phyloP scores from a whole-genome alignment of 164 flowering plant species.

The Warburgia ugandensis region DNA sequence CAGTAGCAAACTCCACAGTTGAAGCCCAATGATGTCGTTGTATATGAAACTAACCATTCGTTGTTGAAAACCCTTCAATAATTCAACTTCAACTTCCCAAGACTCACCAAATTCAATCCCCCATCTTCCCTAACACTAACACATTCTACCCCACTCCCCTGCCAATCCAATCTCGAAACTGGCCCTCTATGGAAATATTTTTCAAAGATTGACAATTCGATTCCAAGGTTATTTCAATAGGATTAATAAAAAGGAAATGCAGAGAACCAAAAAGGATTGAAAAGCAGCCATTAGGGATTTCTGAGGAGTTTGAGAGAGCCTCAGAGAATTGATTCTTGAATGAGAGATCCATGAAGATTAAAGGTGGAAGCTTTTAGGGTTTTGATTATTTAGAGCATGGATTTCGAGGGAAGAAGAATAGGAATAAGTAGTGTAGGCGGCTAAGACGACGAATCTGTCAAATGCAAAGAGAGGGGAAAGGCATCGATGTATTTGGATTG shows the following conservation, averaged over 20 bases:
- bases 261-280: constrained; percentile 54
- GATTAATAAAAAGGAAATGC: constrained; percentile 32
- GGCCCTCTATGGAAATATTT: constrained; percentile 43
- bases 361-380: constrained; percentile 14
- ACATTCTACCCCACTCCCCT: constrained; percentile 44
- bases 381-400: constrained; percentile 24
- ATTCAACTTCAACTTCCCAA: constrained; percentile 27
- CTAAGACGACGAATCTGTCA: constrained; percentile 34
- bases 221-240: constrained; percentile 23
- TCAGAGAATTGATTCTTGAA: constrained; percentile 54
- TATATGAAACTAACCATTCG: constrained; percentile 62
- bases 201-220: constrained; percentile 32
- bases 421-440: constrained; percentile 48
- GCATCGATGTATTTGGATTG: constrained; percentile 66
- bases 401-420: constrained; percentile 48
- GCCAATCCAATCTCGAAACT: constrained; percentile 48
- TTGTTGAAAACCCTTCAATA: constrained; percentile 48
- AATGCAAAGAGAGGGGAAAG: constrained; percentile 57
- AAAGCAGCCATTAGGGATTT: constrained; percentile 60
- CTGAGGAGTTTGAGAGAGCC: constrained; percentile 21
- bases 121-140: constrained; percentile 78
- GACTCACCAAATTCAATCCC: constrained; percentile 56
- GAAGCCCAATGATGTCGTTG: constrained; percentile 80
- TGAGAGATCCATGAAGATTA: constrained; percentile 36
- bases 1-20: constrained; percentile 76